Evolutionary conservation across 2,329 filamentous ascomycete species (phyloP), one percentile per base, ranked within the genome.

Genomic region (Talaromyces sp.): DNA sequence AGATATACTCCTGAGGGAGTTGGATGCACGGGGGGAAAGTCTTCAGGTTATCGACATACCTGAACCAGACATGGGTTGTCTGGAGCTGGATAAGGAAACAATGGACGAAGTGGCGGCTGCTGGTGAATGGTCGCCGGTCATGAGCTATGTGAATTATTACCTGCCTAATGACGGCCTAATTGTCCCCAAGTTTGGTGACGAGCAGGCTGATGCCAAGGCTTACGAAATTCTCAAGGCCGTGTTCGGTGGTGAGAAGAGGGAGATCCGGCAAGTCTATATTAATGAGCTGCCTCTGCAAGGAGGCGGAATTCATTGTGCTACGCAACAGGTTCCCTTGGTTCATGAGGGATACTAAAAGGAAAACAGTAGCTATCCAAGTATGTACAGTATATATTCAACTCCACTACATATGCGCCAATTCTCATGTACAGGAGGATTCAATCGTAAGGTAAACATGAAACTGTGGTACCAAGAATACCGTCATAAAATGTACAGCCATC

Each of bases 251-350:
- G 63, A 64, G n/a, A 11, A 52, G 17, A 63, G 68, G n/a, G 65
- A 66, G 61, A 62, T 70, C 11, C 58, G 58, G 35, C 68, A 69
- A 59, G 68, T 72, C 38, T 54, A 52, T 27, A 66, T 72, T 10
- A 68, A 70, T 60, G 68, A 65, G 21, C 58, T 72, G 57, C 69
- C 69, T 2, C 64, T 68, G 50, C 67, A 66, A 52, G 69, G 69
- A 3, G 69, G 69, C 48, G 69, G 70, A 32, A 64, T 72, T 56
- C 69, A 72, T 61, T 72, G 69, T 65, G 65, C 66, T n/a, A 72
- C 68, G 24, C 69, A 72, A 56, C 69, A 70, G 54, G 69, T 71
- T 52, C 48, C 48, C 24, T 31, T 52, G 48, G 19, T 17, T 27
- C 27, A 52, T 17, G 24, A 52, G 26, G 14, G 48, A 27, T 52